Base-by-base conservation (phyloP, 148 eudicot genomes). In the Mesembryanthemum crystallinum region DNA sequence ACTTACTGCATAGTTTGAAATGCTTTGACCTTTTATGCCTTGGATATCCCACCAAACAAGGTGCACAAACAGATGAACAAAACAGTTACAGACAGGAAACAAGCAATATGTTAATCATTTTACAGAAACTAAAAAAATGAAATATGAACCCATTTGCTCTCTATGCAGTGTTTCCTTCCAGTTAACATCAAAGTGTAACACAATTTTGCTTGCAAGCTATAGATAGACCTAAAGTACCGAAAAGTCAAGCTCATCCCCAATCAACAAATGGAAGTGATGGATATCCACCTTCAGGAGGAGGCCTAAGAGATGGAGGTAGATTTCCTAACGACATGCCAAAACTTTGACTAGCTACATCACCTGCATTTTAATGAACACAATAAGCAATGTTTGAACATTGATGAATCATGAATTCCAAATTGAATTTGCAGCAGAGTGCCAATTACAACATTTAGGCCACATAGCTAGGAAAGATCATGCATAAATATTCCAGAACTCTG, bases 281-380 rank as follows among this genome's bases (percentile, higher is more conserved):
- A 86, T 90, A 90, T 81, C 98, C 93, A 24, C 89, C 90, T 71
- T 90, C 95, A 61, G 97, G 96, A 35, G 97, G 98, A 47, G 97
- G 97, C 86, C 83, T 88, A 47, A 94, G 67, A 0, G 98, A 94
- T 63, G 97, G 97, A 82, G 98, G 97, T 73, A 94, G 82, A 77
- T 89, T 89, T 32, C 93, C 93, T 37, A 85, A 79, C 18, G 86
- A 85, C 80, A 87, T 77, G 51, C 97, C 90, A 82, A 85, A 78
- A 73, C 82, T 82, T 67, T 89, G 87, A 52, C 85, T 72, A 18
- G 82, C 86, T 68, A 74, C 78, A 71, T 65, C 76, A 74, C 92
- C 97, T 89, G 87, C 76, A 82, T 25, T 64, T 39, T 10, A 2
- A 61, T 35, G 23, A 27, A 37, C 32, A 42, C 14, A 21, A 69